These are phyloP conservation scores for Salix suchowensis DNA, from an alignment of 345 rosid genomes.

Conservation along the genomic window DNA sequence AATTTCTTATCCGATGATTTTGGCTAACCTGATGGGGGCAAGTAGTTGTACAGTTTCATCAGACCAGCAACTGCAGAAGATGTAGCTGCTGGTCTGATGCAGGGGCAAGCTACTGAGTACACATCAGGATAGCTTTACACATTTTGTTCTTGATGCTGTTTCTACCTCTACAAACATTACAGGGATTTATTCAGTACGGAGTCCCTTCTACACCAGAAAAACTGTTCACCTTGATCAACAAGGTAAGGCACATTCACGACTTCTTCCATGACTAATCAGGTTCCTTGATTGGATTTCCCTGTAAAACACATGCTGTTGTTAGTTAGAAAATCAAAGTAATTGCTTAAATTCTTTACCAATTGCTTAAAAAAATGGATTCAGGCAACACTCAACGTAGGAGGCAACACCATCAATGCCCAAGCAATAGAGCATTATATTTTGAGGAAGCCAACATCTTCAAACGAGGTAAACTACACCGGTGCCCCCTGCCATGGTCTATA, in stretches of 20 bases:
- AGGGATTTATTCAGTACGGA: constrained; percentile 89
- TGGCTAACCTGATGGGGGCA: constrained; percentile 9
- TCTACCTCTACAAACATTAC: constrained; percentile 9
- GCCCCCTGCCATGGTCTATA: not conserved
- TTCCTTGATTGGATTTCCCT: not conserved
- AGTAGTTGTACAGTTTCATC: not conserved
- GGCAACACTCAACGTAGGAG: constrained; percentile 83
- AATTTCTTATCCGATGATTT: not conserved
- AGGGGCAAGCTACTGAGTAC: not conserved
- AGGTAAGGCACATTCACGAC: constrained; percentile 26
- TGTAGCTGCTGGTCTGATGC: constrained; percentile 4
- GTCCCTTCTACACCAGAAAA: constrained; percentile 75
- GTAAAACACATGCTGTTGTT: not conserved
- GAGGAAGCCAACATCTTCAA: constrained; percentile 50
- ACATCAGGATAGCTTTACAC: not conserved
- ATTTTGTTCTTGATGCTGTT: not conserved
- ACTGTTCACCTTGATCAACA: constrained; percentile 53
- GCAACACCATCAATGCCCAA: constrained; percentile 71
- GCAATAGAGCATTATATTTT: constrained; percentile 76
- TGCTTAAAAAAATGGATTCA: constrained; percentile 12
- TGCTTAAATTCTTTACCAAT: not conserved
- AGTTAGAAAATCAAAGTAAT: too few species aligned
- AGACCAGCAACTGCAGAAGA: not conserved
- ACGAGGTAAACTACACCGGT: constrained; percentile 5
- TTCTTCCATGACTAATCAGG: not conserved